Percentiles rank a stretch among this genome's conserved stretches.
Evolutionary conservation across 495 filamentous ascomycete genomes (phyloP).

Genomic region (Penicillium alfredii): DNA sequence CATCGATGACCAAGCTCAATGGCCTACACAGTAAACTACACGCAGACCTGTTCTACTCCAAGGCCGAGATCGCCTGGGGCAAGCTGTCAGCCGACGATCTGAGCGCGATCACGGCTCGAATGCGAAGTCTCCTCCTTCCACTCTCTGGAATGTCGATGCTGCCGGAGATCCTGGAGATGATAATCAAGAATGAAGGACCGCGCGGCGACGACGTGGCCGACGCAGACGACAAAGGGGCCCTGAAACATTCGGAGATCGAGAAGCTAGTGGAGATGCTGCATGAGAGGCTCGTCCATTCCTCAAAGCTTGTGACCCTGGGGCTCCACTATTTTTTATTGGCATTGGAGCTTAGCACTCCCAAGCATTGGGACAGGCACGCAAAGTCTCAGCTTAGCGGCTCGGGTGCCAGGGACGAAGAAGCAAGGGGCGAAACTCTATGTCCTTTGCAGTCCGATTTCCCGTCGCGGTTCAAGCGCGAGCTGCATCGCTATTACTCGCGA

Average conservation of each 20-base stretch:
- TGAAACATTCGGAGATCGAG: slow-evolving; percentile 24
- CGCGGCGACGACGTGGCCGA: slow-evolving; percentile 6
- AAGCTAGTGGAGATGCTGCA: slow-evolving; percentile 54
- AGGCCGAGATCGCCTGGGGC: slow-evolving; percentile 63
- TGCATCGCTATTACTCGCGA: slow-evolving; percentile 13
- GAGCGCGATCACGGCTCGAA: slow-evolving; percentile 43
- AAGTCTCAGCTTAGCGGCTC: slow-evolving; percentile 3
- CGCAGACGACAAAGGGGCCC: slow-evolving; percentile 30
- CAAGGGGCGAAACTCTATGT: slow-evolving; percentile 17
- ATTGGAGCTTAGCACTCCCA: slow-evolving; percentile 22
- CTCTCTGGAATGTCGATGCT: slow-evolving; percentile 63
- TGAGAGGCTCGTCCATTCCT: slow-evolving; percentile 50
- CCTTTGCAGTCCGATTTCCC: slow-evolving; percentile 16
- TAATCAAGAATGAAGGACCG: slow-evolving; percentile 30
- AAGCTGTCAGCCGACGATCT: slow-evolving; percentile 63
- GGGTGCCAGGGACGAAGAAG: slow-evolving; percentile 21
- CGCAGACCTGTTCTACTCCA: slow-evolving; percentile 63
- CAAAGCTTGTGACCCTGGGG: slow-evolving; percentile 32
- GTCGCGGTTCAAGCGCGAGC: slow-evolving; percentile 13
- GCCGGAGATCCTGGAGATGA: slow-evolving; percentile 61
- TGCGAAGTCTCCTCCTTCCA: slow-evolving; percentile 56
- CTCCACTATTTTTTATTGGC: slow-evolving; percentile 24
- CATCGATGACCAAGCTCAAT: slow-evolving; percentile 43
- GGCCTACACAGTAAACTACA: slow-evolving; percentile 59
- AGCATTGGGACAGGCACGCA: slow-evolving; percentile 18